Evolutionary conservation across 345 rosid species (phyloP), one percentile per base, ranked within the genome.

Genomic region (Hypericum androsaemum): DNA sequence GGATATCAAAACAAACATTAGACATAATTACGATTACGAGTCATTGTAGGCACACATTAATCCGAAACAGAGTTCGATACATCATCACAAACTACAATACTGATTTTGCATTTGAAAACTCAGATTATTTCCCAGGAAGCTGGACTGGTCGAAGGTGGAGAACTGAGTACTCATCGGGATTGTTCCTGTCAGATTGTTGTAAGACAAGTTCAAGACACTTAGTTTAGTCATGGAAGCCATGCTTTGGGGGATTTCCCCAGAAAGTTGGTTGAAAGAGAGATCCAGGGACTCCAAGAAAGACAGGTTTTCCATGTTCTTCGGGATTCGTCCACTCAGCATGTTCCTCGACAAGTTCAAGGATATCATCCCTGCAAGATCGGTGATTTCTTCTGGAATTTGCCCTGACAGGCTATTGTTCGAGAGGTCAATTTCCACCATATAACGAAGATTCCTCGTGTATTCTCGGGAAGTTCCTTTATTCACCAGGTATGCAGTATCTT

Each of bases 181-280:
- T 50, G 7, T 50, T 15, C 53, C 54, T 50, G 32, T 14, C 54
- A 50, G 12, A 5, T 16, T 50, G 40, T 50, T 50, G 54, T 50
- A 50, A 10, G 54, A 50, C 36, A 50, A 50, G 54, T 50, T 50
- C 54, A 50, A 50, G 54, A 32, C 39, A 0, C 32, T 7, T 40
- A 50, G 12, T 7, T 39, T 9, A 36, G 37, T 12, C 36, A 50
- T 50, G 10, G 54, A 32, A 50, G 2, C 54, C 54, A 50, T 10
- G 13, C 54, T 50, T 50, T 32, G 39, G 11, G 54, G 54, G 11
- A 50, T 50, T 32, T 39, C 10, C 36, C 54, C 54, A n/a, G 8
- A 9, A 6, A 50, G 14, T 9, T 50, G 54, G 54, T 50, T 50
- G 40, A 32, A 16, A 22, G 54, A 50, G 12, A 50, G 13, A n/a